Evolutionary conservation across 2,329 filamentous ascomycete species (phyloP).

Genomic region (Colletotrichum lentis): DNA sequence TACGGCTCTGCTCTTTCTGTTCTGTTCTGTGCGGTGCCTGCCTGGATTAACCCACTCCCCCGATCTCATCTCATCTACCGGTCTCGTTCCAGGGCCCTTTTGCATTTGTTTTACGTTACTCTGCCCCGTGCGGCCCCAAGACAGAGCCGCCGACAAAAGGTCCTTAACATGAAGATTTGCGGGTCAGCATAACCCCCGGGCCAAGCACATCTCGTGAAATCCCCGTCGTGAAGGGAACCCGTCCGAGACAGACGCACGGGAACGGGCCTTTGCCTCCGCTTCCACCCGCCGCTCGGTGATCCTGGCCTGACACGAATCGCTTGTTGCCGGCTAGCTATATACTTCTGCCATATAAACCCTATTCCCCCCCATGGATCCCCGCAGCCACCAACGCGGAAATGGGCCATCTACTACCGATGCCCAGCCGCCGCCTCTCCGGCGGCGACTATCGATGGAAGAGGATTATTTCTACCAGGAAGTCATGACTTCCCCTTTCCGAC

Average conservation of each 20-base stretch:
- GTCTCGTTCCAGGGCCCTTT: conserved; percentile 29
- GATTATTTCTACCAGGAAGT: conserved; percentile 62
- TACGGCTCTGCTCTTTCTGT: not conserved
- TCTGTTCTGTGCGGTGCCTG: conserved; percentile 10
- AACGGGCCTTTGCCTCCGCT: conserved; percentile 37
- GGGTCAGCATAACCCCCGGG: conserved; percentile 37
- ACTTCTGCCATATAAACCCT: conserved; percentile 35
- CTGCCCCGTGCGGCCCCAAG: conserved; percentile 36
- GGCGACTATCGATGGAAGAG: conserved; percentile 64
- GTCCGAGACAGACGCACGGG: conserved; percentile 37
- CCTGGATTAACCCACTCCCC: conserved; percentile 27
- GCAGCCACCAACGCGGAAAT: conserved; percentile 38
- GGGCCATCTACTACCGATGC: conserved; percentile 43
- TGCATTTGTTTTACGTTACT: conserved; percentile 38
- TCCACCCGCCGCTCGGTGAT: conserved; percentile 36
- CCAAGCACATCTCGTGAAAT: conserved; percentile 37
- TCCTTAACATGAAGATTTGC: conserved; percentile 38
- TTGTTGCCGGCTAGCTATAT: conserved; percentile 27
- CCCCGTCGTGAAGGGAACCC: conserved; percentile 33
- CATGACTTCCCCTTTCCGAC: conserved; percentile 56
- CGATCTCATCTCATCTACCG: conserved; percentile 38
- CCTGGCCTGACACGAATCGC: conserved; percentile 37
- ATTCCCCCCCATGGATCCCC: conserved; percentile 43
- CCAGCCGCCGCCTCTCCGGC: conserved; percentile 52
- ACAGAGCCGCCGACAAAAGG: conserved; percentile 39